Percentiles rank a stretch among this genome's conserved stretches.
Evolutionary conservation across 805 yeast species (phyloP).

Genomic region (Scheffersomyces ergatensis): DNA sequence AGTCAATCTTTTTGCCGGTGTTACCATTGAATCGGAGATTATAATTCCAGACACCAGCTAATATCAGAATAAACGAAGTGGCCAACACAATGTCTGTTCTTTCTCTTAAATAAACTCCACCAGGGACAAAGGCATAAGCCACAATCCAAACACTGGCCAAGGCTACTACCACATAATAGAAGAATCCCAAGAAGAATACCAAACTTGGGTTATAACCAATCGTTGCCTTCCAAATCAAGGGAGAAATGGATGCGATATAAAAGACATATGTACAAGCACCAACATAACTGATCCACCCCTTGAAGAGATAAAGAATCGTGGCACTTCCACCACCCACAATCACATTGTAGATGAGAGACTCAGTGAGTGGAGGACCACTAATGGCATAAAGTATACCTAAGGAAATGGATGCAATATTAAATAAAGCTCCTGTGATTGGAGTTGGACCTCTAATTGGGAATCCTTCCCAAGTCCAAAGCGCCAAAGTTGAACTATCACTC

Average conservation of each 20-base stretch:
- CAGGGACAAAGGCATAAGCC: slow-evolving; percentile 98
- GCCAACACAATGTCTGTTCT: slow-evolving; percentile 75
- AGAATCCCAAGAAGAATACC: slow-evolving; percentile 48
- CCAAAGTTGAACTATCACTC: slow-evolving; percentile 80
- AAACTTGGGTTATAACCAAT: slow-evolving; percentile 55
- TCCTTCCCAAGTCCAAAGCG: slow-evolving; percentile 97
- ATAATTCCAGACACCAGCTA: slow-evolving; percentile 49
- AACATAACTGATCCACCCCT: slow-evolving; percentile 69
- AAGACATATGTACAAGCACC: slow-evolving; percentile 67
- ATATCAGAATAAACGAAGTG: slow-evolving; percentile 50
- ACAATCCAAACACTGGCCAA: slow-evolving; percentile 95
- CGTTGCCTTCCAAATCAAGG: slow-evolving; percentile 57
- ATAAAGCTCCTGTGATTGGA: slow-evolving; percentile 79
- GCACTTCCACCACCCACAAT: slow-evolving; percentile 49
- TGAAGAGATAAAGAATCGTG: slow-evolving; percentile 44
- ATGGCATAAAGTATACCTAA: slow-evolving; percentile 44
- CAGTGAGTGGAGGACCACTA: slow-evolving; percentile 18
- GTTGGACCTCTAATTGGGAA: slow-evolving; percentile 84
- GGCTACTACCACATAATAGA: slow-evolving; percentile 52
- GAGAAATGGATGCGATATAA: slow-evolving; percentile 62
- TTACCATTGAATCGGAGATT: slow-evolving; percentile 17
- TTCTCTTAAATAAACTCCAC: slow-evolving; percentile 84
- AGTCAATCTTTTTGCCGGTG: background rate
- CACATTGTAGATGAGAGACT: slow-evolving; percentile 30
- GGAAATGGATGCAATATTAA: slow-evolving; percentile 58